Base-by-base conservation (phyloP, 2,329 filamentous ascomycete species). In the Cytospora leucostoma region DNA sequence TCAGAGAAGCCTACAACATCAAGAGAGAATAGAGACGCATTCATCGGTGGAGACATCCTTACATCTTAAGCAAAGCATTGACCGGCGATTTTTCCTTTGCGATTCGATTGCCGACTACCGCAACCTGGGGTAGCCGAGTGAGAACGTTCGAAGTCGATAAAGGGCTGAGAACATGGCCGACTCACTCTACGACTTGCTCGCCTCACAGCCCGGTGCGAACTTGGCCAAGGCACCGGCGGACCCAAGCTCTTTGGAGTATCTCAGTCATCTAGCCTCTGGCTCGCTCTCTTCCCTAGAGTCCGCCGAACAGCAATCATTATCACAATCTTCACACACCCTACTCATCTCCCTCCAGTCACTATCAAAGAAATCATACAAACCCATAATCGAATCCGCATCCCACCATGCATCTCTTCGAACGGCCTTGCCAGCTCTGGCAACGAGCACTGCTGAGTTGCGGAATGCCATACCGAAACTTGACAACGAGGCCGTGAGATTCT, bases 301-400 rank as follows among this genome's bases (percentile, higher is more conserved):
- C 32, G 88, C 84, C 7, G 95, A 99, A 75, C 88, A 90, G 0
- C 88, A 92, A 66, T 87, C 87, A 0, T 84, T 98, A n/a, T 81
- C 89, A 0, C 92, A 97, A 71, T 84, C 88, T 61, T 89, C 90
- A 4, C 92, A 97, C 66, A 90, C 91, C 0, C 84, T 91, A 49
- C 84, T 94, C 15, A 85, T 96, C 49, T 91, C 92, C 0, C 83
- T 98, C 1, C 95, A 99, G 74, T 85, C 87, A 0, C 86, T 98
- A 56, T 94, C 93, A 8, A 96, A 96, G 70, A 90, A 91, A 69
- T 97, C 93, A 0, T 89, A 97, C 76, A 91, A 89, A 72, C 83
- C 88, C 19, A 88, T 98, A 67, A 93, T 97, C 69, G 82, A 88
- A 59, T 95, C 94, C 4, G 88, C 91, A 27, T 84, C 87, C 69